phyloP scores from a whole-genome alignment of 345 rosid species.

The Xanthoceras sorbifolium region DNA sequence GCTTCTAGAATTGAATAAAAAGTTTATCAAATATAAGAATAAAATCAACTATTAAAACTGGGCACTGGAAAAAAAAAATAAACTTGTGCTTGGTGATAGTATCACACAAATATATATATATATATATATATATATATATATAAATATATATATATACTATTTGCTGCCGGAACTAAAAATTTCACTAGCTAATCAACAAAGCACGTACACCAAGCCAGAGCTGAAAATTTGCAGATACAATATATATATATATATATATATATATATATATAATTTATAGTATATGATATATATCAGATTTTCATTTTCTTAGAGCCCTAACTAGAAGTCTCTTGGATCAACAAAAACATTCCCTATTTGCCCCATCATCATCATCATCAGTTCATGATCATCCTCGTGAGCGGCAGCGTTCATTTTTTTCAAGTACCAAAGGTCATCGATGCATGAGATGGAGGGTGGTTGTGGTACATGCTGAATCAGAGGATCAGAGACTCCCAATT shows the following conservation, averaged over 20 bases:
- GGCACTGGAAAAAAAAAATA: background rate
- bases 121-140: too few species aligned
- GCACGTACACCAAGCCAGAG: background rate
- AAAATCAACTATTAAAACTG: background rate
- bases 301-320: background rate
- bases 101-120: background rate
- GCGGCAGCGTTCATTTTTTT: conserved; percentile 34
- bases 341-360: conserved; percentile 53
- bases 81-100: too few species aligned
- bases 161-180: too few species aligned
- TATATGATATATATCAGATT: too few species aligned
- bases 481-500: conserved; percentile 54
- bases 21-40: background rate
- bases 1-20: background rate
- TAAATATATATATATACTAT: too few species aligned
- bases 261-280: too few species aligned
- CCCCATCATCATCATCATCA: conserved; percentile 16
- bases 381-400: conserved; percentile 7
- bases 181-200: background rate
- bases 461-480: conserved; percentile 35
- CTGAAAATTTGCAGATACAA: background rate
- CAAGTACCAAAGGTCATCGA: conserved; percentile 55
- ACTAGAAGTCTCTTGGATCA: conserved; percentile 64
- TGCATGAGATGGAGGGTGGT: conserved; percentile 35
- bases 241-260: too few species aligned